Conservation (phyloP, 306 rosid genomes). For the Gillenia trifoliata region DNA sequence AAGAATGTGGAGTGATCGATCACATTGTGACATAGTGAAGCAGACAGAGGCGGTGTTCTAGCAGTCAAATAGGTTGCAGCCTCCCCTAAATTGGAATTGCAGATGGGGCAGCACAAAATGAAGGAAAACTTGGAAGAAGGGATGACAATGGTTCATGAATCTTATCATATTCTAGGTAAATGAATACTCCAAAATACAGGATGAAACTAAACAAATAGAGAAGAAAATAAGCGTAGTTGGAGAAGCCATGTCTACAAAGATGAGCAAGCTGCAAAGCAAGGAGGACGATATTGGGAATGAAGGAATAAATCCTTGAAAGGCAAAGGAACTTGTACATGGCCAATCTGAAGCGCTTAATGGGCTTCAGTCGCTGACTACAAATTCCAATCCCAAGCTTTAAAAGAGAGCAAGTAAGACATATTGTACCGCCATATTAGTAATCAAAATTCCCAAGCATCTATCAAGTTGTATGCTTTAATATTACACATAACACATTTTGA, state of each 20-base stretch:
- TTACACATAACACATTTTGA: neutral
- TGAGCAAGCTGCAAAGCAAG: slow-evolving; percentile 49
- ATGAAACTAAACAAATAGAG: slow-evolving; percentile 47
- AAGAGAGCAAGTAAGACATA: slow-evolving; percentile 57
- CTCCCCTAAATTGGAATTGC: slow-evolving; percentile 46
- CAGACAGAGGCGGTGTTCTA: slow-evolving; percentile 52
- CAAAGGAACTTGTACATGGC: slow-evolving; percentile 59
- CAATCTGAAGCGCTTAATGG: slow-evolving; percentile 61
- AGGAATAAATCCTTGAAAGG: slow-evolving; percentile 56
- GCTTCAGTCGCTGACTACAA: slow-evolving; percentile 42
- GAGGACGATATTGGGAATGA: slow-evolving; percentile 61
- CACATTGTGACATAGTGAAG: slow-evolving; percentile 39
- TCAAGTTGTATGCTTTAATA: neutral
- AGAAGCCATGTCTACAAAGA: slow-evolving; percentile 47
- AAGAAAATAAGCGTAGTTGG: slow-evolving; percentile 53
- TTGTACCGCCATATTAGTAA: neutral
- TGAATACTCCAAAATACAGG: slow-evolving; percentile 46
- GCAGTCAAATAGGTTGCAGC: slow-evolving; percentile 44
- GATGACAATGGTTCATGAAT: slow-evolving; percentile 43
- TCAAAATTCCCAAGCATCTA: neutral
- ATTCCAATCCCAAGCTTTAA: slow-evolving; percentile 54
- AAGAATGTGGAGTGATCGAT: slow-evolving; percentile 36
- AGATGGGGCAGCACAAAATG: slow-evolving; percentile 59
- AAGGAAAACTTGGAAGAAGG: slow-evolving; percentile 50
- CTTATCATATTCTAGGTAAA: slow-evolving; percentile 38